These are phyloP conservation scores for Lasiosphaeriaceae sp. DNA, from an alignment of 495 filamentous ascomycete species.

Conservation along the genomic window DNA sequence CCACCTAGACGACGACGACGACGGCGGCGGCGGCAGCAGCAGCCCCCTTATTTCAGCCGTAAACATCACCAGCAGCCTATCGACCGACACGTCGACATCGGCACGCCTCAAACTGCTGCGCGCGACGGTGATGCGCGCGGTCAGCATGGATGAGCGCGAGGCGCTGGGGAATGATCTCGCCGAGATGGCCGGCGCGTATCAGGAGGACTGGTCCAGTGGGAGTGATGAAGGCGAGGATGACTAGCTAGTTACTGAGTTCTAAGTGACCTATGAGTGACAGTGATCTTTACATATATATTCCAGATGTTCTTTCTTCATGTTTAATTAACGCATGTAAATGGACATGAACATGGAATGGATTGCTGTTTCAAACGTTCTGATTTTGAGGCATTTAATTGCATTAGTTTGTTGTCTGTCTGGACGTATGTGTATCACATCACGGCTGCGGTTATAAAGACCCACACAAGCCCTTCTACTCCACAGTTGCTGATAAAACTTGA, in stretches of 20 bases:
- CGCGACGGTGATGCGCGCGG: constrained; percentile 49
- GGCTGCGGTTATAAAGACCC: no score
- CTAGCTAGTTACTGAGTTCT: constrained; percentile 5
- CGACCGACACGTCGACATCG: constrained; percentile 68
- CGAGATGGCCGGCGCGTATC: constrained; percentile 81
- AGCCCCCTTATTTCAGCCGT: constrained; percentile 38
- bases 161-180: constrained; percentile 75
- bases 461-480: no score
- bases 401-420: no score
- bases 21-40: constrained; percentile 20
- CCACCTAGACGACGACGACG: not conserved
- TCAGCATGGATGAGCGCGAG: constrained; percentile 77
- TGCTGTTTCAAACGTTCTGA: no score
- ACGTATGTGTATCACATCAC: no score
- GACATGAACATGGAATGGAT: no score
- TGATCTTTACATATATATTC: no score
- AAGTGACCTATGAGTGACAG: no score
- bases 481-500: no score
- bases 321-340: no score
- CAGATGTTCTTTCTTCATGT: no score
- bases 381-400: no score
- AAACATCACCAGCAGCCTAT: constrained; percentile 61
- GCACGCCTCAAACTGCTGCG: constrained; percentile 64
- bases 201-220: constrained; percentile 85
- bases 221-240: constrained; percentile 78